phyloP scores from a whole-genome alignment of 2,329 filamentous ascomycete species.

The Helicocarpus griseus region DNA sequence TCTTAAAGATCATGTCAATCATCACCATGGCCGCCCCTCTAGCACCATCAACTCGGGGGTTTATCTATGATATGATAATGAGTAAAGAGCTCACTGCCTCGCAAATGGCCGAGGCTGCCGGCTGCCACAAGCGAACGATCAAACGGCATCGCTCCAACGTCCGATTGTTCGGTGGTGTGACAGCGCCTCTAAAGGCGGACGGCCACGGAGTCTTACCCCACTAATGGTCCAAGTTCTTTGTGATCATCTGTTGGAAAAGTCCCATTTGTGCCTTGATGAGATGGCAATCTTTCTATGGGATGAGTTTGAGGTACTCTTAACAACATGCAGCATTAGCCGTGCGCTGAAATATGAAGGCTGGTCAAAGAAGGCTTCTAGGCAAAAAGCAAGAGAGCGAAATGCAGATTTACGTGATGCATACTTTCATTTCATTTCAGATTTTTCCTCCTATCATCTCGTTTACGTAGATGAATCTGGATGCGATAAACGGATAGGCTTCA shows the following conservation, averaged over 20 bases:
- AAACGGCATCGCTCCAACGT: constrained; percentile 7
- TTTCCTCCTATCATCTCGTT: constrained; percentile 26
- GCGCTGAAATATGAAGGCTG: constrained; percentile 16
- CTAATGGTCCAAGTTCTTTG: constrained; percentile 17
- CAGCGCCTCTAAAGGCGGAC: constrained; percentile 15
- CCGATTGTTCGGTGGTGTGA: constrained; percentile 10
- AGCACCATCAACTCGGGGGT: constrained; percentile 7
- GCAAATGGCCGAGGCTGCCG: constrained; percentile 11
- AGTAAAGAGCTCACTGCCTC: constrained; percentile 13
- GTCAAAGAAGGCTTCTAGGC: constrained; percentile 23
- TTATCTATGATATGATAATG: constrained; percentile 11
- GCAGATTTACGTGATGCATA: constrained; percentile 26
- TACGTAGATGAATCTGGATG: constrained; percentile 31
- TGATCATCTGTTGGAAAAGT: constrained; percentile 18
- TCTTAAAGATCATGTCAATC: neutral
- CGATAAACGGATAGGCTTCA: constrained; percentile 25
- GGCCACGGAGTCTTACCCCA: constrained; percentile 16
- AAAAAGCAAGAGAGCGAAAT: constrained; percentile 25
- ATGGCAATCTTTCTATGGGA: constrained; percentile 16
- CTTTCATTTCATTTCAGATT: constrained; percentile 23
- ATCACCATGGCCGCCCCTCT: neutral
- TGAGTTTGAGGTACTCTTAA: constrained; percentile 14
- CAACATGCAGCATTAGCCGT: constrained; percentile 15
- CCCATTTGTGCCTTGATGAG: constrained; percentile 12
- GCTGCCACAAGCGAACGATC: constrained; percentile 11